Base-by-base conservation (phyloP, 169 alveolate genomes). In the Plasmodium reichenowi region DNA sequence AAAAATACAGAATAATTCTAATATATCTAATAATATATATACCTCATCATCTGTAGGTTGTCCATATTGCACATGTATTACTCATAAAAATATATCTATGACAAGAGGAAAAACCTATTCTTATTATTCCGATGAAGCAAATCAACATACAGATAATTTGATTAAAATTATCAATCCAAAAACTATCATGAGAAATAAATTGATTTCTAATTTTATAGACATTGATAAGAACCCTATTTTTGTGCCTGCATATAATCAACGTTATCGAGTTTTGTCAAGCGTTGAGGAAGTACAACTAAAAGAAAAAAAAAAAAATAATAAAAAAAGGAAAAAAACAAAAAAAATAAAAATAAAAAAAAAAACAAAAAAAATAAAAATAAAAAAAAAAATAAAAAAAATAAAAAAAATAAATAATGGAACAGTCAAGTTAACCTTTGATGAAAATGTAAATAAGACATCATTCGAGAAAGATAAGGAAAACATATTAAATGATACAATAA, bases 131-230 rank as follows among this genome's bases (percentile, higher is more conserved):
- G 48, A 17, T 43, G 10, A 47, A 2, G 3, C 59, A 22, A 38
- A 20, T 62, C 2, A 56, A 0, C 29, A 58, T 6, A 32, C 29
- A 15, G 0, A 43, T 12, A 83, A 50, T 15, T 29, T 38, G 64
- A 68, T 52, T 54, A 60, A 83, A 68, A 20, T 70, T 7, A 83
- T 83, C 12, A 83, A 70, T 58, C 17, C 20, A 13, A 32, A 60
- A 48, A 68, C 68, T 60, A 50, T 83, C 32, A 6, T 68, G 56
- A 60, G 20, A 1, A 83, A 83, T 43, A 15, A 15, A 17, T 17
- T 83, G 9, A 7, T 70, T 3, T 67, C 91, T 15, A 83, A 83
- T 22, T 83, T 56, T 26, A 68, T 68, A 68, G 91, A 83, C 66
- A 48, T 83, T 3, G 60, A 83, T 43, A 20, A 26, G 38, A 70